Evolutionary conservation across 768 basidiomycete genomes (phyloP), one percentile per base, ranked within the genome.

Genomic region (Amanita brunnescens): DNA sequence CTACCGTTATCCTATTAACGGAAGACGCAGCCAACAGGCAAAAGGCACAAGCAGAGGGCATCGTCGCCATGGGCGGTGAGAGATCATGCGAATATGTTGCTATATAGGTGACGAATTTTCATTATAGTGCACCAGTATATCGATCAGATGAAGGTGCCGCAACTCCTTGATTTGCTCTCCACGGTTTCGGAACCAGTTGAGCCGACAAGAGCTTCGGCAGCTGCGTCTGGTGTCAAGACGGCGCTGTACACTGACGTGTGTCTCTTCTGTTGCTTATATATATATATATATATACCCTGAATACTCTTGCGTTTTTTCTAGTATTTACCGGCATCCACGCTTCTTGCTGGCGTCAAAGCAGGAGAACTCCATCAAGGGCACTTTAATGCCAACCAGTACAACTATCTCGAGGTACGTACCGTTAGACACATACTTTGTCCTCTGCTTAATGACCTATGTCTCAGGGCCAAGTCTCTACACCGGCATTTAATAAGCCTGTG

Each of bases 321-420:
- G 91, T 94, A 98, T 63, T 71, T 96, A 13, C 74, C 92, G 0
- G 73, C 77, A 7, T 74, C 83, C 0, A 81, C 79, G 0, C 66
- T 97, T 7, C 61, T 81, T 34, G 89, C 92, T 8, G 94, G 92
- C 1, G 75, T 97, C 51, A 94, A 93, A 64, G 78, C 80, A 3
- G 91, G 90, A 2, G 72, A 84, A 37, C 76, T 94, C 3, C 80
- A 91, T 60, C 91, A 97, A 69, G 96, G 96, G 0, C 85, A 94
- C 62, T 99, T 95, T 70, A 92, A 88, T 61, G 91, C 93, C 2
- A 96, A 90, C 58, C 84, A 84, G 57, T 99, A 93, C 68, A 98
- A 99, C 64, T 98, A 94, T 59, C 75, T 97, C 12, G 95, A 97
- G 76, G 90, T 85, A 39, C 47, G 74, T 62, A 4, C 23, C 34